Conservation (phyloP, 371 early-diverging fungal species). For the Circinella minor region DNA sequence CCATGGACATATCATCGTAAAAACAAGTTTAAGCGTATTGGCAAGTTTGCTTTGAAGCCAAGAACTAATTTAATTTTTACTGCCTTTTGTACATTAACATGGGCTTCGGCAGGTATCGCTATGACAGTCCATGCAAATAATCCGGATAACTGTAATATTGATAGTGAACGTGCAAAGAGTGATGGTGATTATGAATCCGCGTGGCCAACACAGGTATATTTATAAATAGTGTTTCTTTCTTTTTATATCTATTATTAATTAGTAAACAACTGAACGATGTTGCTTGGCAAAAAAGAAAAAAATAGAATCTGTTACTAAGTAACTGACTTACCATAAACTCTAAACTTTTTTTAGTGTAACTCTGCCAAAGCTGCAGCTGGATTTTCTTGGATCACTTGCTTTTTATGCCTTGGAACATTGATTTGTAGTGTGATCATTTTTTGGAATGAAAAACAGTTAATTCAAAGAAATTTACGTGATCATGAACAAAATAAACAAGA, state of each 20-base stretch:
- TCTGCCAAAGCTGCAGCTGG: slow-evolving; percentile 46
- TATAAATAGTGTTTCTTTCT: not conserved
- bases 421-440: slow-evolving; percentile 34
- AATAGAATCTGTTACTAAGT: not conserved
- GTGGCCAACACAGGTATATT: slow-evolving; percentile 48
- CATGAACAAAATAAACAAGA: slow-evolving; percentile 39
- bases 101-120: slow-evolving; percentile 45
- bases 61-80: slow-evolving; percentile 45
- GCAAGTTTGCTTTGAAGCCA: slow-evolving; percentile 44
- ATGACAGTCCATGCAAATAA: slow-evolving; percentile 42
- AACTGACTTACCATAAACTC: not conserved
- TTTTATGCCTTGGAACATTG: slow-evolving; percentile 42
- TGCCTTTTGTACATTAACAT: slow-evolving; percentile 31
- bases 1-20: slow-evolving; percentile 42
- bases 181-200: slow-evolving; percentile 27
- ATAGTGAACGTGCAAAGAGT: slow-evolving; percentile 19
- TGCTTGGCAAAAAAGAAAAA: not conserved
- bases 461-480: slow-evolving; percentile 35
- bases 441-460: slow-evolving; percentile 45
- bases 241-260: not conserved
- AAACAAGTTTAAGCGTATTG: slow-evolving; percentile 33
- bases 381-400: slow-evolving; percentile 51
- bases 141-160: slow-evolving; percentile 30
- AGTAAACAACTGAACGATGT: not conserved
- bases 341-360: slow-evolving; percentile 38